Percentiles rank a stretch among this genome's conserved stretches.
Evolutionary conservation across 495 filamentous ascomycete genomes (phyloP).

Genomic region (Cairneyella variabilis): DNA sequence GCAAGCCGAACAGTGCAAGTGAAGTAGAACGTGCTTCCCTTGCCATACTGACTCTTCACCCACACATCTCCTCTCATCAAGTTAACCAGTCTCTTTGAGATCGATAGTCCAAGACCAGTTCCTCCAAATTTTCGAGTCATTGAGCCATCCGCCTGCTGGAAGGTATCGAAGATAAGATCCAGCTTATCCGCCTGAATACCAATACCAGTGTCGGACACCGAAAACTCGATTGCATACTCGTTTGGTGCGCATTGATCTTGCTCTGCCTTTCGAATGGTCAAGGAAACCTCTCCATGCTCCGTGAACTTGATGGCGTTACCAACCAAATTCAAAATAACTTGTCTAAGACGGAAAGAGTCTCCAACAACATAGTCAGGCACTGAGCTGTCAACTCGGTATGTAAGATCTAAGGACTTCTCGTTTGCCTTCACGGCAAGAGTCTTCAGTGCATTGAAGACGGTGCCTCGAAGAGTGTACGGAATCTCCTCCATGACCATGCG

Average conservation of each 20-base stretch:
- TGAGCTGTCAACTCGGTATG: constrained; percentile 89
- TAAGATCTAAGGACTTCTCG: constrained; percentile 90
- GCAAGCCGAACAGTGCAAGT: constrained; percentile 90
- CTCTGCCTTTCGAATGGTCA: constrained; percentile 78
- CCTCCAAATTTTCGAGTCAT: constrained; percentile 97
- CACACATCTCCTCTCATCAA: constrained; percentile 97
- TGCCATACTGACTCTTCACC: constrained; percentile 91
- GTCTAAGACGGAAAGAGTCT: constrained; percentile 92
- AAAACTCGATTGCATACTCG: constrained; percentile 94
- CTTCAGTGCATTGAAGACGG: constrained; percentile 97
- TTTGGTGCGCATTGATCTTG: constrained; percentile 62
- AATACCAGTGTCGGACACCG: constrained; percentile 95
- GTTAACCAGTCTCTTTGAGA: constrained; percentile 92
- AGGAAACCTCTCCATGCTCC: constrained; percentile 92
- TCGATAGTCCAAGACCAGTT: constrained; percentile 92
- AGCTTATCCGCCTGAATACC: constrained; percentile 96
- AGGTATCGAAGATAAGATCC: constrained; percentile 97
- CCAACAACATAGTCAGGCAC: constrained; percentile 96
- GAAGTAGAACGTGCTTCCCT: constrained; percentile 95
- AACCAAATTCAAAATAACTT: constrained; percentile 85
- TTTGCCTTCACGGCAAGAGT: constrained; percentile 96
- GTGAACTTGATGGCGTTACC: constrained; percentile 95
- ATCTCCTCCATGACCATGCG: constrained; percentile 99
- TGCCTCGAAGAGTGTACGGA: constrained; percentile 90
- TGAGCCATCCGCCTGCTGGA: constrained; percentile 97